Evolutionary conservation across 2,329 filamentous ascomycete species (phyloP).

Genomic region (Piedraia hortae): DNA sequence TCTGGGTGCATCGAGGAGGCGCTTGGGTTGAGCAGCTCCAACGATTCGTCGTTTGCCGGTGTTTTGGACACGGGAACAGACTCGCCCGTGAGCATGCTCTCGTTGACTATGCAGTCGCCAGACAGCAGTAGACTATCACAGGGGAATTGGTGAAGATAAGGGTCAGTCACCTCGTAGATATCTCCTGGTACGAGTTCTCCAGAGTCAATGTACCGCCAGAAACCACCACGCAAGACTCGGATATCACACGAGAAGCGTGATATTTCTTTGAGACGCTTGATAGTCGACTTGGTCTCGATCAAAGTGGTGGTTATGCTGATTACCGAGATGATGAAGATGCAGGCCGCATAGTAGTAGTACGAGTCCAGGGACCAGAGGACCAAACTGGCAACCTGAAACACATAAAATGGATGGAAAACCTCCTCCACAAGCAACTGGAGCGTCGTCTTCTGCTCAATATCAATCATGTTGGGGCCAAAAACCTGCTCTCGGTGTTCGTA

Average conservation of each 20-base stretch:
- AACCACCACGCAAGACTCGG: constrained; percentile 73
- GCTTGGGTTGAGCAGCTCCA: constrained; percentile 48
- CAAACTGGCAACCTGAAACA: constrained; percentile 89
- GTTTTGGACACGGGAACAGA: constrained; percentile 89
- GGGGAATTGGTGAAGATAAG: constrained; percentile 61
- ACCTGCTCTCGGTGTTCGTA: constrained; percentile 57
- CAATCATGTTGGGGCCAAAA: constrained; percentile 73
- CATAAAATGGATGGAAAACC: constrained; percentile 92
- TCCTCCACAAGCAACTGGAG: constrained; percentile 71
- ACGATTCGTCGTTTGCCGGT: constrained; percentile 52
- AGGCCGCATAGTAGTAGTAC: constrained; percentile 92
- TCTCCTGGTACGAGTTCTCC: constrained; percentile 81
- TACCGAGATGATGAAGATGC: constrained; percentile 83
- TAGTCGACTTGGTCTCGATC: constrained; percentile 74
- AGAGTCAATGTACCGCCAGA: constrained; percentile 76
- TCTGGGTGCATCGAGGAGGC: constrained; percentile 62
- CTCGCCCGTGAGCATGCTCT: constrained; percentile 95
- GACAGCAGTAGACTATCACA: constrained; percentile 76
- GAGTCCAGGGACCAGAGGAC: constrained; percentile 83
- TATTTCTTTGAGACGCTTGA: constrained; percentile 70
- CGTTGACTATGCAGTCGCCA: constrained; percentile 94
- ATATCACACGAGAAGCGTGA: constrained; percentile 90
- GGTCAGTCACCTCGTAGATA: constrained; percentile 89
- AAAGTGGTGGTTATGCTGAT: constrained; percentile 77
- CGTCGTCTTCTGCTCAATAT: constrained; percentile 72